Conservation (phyloP, 2,329 filamentous ascomycete genomes). For the Sporothrix phasma region DNA sequence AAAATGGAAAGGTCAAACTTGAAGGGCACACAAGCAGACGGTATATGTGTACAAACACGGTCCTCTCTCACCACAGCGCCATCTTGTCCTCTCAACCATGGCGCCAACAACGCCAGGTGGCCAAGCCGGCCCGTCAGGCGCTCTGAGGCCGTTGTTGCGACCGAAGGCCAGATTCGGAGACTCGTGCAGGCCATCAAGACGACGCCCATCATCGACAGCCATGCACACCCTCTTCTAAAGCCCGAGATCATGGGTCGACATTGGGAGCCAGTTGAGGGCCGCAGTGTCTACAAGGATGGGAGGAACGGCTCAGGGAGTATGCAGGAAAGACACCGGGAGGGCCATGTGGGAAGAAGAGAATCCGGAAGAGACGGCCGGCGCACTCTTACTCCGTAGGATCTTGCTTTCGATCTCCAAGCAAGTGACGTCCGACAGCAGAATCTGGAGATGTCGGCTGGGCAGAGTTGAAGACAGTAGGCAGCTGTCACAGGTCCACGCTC, state of each 20-base stretch:
- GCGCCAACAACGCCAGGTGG: background rate
- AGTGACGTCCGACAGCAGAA: no score
- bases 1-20: background rate
- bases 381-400: background rate
- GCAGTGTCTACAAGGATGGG: background rate
- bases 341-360: background rate
- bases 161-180: conserved; percentile 23
- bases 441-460: no score
- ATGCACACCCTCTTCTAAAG: conserved; percentile 59
- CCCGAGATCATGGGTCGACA: conserved; percentile 37
- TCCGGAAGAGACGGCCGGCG: background rate
- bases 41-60: background rate
- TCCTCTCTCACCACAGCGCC: background rate
- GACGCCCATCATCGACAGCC: conserved; percentile 62
- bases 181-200: conserved; percentile 35
- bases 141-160: background rate
- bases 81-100: background rate
- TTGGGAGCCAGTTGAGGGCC: background rate
- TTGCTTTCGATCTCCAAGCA: no score
- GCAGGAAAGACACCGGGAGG: background rate
- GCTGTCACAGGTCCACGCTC: no score
- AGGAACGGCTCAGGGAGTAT: background rate
- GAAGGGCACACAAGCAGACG: background rate
- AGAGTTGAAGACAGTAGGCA: no score
- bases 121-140: background rate